Conservation (phyloP, 176 grass and related monocot genomes). For the Cenchrus purpureus region DNA sequence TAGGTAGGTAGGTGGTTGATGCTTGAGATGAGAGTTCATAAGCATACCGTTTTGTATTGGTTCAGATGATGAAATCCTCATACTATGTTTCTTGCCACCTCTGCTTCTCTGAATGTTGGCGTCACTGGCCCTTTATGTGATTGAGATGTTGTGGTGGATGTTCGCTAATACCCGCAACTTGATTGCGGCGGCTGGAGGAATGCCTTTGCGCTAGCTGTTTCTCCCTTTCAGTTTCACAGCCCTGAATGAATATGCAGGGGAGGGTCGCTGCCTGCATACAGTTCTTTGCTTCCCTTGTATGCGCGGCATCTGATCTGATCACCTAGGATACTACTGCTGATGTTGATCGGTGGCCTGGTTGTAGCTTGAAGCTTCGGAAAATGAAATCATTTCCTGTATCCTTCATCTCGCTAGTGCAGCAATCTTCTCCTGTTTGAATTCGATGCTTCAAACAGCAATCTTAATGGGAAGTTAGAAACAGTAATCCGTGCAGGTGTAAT, state of each 20-base stretch:
- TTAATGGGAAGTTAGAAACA: neutral
- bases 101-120: neutral
- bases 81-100: conserved; percentile 29
- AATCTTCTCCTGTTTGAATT: no score
- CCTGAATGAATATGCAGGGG: neutral
- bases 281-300: conserved; percentile 39
- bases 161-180: neutral
- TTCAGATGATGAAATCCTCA: conserved; percentile 42
- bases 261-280: neutral
- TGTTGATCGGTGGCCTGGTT: conserved; percentile 11
- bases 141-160: neutral
- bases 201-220: neutral
- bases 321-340: neutral
- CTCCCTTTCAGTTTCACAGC: neutral
- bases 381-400: neutral
- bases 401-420: neutral
- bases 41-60: conserved; percentile 41
- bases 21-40: conserved; percentile 23
- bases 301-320: conserved; percentile 23
- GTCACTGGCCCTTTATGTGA: neutral
- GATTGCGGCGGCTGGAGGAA: conserved; percentile 4
- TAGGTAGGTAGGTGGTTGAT: conserved; percentile 22
- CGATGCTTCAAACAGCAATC: neutral
- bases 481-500: neutral
- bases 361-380: conserved; percentile 37